A percentile compares a stretch with the other conserved stretches of the same genome.
Evolutionary conservation across 1,284 basidiomycete genomes (phyloP).

Genomic region (Ganoderma lucidum): DNA sequence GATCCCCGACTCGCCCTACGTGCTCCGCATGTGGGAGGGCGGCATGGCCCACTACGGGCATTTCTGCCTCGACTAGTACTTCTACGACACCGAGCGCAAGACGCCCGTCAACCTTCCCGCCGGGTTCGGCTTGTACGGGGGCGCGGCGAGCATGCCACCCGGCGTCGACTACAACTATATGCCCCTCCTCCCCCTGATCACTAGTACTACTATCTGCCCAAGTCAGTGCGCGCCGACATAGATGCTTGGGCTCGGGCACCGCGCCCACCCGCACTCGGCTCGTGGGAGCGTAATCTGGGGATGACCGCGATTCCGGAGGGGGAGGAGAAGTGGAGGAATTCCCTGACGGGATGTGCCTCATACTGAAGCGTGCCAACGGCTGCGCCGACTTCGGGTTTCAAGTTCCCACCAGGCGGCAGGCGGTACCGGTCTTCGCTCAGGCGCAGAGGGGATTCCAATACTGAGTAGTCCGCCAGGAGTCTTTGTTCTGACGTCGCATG

Average conservation of each 20-base stretch:
- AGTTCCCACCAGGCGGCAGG: constrained; percentile 8
- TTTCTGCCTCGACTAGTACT: constrained; percentile 21
- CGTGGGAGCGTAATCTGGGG: constrained; percentile 15
- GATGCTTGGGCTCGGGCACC: background rate
- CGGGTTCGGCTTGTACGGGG: constrained; percentile 6
- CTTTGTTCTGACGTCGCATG: too few relatives aligned
- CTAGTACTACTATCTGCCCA: background rate
- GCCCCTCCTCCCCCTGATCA: background rate
- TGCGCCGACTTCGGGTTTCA: constrained; percentile 13
- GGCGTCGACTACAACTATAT: background rate
- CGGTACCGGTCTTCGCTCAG: background rate
- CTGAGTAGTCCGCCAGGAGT: too few relatives aligned
- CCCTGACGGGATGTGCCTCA: constrained; percentile 2
- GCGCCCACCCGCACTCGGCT: background rate
- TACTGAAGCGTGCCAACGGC: background rate
- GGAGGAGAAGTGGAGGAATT: constrained; percentile 17
- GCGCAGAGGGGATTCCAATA: background rate
- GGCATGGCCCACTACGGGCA: constrained; percentile 16
- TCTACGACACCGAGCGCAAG: constrained; percentile 12
- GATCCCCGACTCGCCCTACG: constrained; percentile 9
- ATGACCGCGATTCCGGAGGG: constrained; percentile 7
- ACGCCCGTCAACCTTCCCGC: constrained; percentile 18
- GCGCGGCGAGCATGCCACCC: background rate
- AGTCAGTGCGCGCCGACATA: background rate
- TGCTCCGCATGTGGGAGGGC: constrained; percentile 19